These are phyloP conservation scores for Diaporthe aspalathi DNA, from an alignment of 2,329 filamentous ascomycete species.

Conservation along the genomic window DNA sequence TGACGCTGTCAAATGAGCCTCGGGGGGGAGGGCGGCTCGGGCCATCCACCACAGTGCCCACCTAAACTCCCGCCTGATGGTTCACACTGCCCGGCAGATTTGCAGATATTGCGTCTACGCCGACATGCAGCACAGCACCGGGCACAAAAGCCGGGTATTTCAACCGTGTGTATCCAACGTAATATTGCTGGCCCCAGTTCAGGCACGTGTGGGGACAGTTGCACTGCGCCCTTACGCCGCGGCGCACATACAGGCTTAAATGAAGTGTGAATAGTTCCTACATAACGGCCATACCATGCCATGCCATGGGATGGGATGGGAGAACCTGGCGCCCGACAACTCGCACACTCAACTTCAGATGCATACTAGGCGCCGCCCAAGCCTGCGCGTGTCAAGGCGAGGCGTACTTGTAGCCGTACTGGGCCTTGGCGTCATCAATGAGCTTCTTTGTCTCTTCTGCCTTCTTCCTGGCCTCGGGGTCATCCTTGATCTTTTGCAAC, in stretches of 20 bases:
- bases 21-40: neutral
- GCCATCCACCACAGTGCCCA: neutral
- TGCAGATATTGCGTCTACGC: no score
- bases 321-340: neutral
- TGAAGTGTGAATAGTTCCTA: no score
- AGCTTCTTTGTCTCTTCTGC: conserved; percentile 52
- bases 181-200: neutral
- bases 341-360: neutral
- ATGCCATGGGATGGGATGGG: no score
- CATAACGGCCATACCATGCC: no score
- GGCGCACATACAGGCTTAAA: neutral
- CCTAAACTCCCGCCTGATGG: neutral
- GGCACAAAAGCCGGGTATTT: neutral
- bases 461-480: conserved; percentile 59
- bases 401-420: conserved; percentile 60
- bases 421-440: conserved; percentile 55
- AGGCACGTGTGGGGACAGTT: neutral
- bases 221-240: no score
- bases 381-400: conserved; percentile 51
- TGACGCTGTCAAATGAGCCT: conserved; percentile 19
- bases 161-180: neutral
- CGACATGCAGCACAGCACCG: no score
- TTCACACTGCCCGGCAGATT: neutral
- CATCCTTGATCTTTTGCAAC: conserved; percentile 52
- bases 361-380: neutral